Conservation (phyloP, 2,329 filamentous ascomycete genomes). For the Amauroascus verrucosus region DNA sequence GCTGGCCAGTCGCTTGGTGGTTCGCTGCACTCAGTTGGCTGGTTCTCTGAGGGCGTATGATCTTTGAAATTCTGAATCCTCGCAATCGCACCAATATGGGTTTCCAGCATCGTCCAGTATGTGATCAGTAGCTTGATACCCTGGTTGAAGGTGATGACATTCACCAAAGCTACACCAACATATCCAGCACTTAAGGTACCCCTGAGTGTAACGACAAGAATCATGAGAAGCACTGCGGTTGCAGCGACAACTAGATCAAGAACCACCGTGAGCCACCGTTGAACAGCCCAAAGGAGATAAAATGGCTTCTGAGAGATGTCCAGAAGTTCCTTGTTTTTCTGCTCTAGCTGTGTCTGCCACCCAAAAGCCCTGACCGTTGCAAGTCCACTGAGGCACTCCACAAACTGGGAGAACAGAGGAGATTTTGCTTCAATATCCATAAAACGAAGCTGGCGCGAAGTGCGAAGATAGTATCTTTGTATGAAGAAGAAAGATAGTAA, state of each 20-base stretch:
- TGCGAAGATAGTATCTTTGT: conserved; percentile 35
- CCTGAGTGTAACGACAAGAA: conserved; percentile 24
- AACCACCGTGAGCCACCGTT: conserved; percentile 32
- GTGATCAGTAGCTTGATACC: not conserved
- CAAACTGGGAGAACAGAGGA: not conserved
- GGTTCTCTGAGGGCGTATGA: conserved; percentile 16
- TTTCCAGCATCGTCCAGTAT: conserved; percentile 9
- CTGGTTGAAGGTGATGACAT: not conserved
- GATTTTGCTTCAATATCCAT: conserved; percentile 23
- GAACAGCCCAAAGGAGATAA: conserved; percentile 29
- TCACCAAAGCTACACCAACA: conserved; percentile 16
- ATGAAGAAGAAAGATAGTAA: conserved; percentile 22
- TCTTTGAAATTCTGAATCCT: conserved; percentile 17
- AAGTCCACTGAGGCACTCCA: not conserved
- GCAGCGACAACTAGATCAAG: conserved; percentile 32
- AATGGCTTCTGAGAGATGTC: conserved; percentile 26
- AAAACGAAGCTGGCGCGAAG: conserved; percentile 36
- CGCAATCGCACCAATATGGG: conserved; percentile 18
- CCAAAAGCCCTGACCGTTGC: not conserved
- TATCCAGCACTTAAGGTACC: conserved; percentile 22
- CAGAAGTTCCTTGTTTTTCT: conserved; percentile 23
- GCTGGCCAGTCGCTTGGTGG: conserved; percentile 19
- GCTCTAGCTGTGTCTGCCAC: not conserved
- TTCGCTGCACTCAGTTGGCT: conserved; percentile 15
- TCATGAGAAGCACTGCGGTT: conserved; percentile 29